Conservation (phyloP, 2,329 filamentous ascomycete species). For the Dactylellina haptotyla region DNA sequence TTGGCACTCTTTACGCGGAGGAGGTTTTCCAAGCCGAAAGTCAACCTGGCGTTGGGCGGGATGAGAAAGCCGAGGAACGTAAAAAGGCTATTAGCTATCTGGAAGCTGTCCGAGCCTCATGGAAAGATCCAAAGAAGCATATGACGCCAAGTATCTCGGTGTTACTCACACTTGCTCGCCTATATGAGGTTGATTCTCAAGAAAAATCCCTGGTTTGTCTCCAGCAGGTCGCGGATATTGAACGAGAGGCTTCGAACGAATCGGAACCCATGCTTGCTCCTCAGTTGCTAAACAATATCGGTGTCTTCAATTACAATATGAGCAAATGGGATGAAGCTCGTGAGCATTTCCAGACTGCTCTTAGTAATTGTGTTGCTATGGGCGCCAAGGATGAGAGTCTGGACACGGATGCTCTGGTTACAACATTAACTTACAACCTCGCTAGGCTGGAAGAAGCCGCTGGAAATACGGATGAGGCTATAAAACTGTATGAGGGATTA, state of each 20-base stretch:
- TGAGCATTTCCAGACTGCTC: slow-evolving; percentile 88
- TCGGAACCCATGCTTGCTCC: slow-evolving; percentile 78
- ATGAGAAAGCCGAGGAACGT: slow-evolving; percentile 84
- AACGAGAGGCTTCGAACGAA: slow-evolving; percentile 76
- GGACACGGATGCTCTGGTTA: slow-evolving; percentile 90
- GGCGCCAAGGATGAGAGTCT: slow-evolving; percentile 77
- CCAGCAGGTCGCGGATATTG: slow-evolving; percentile 89
- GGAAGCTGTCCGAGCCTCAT: slow-evolving; percentile 83
- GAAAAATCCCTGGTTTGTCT: slow-evolving; percentile 93
- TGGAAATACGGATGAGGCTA: slow-evolving; percentile 81
- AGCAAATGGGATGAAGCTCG: slow-evolving; percentile 83
- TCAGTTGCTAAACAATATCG: slow-evolving; percentile 95
- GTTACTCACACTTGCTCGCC: slow-evolving; percentile 85
- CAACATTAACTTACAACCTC: slow-evolving; percentile 96
- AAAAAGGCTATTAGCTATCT: slow-evolving; percentile 87
- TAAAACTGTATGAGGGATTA: slow-evolving; percentile 86
- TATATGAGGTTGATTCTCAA: slow-evolving; percentile 86
- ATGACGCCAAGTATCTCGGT: slow-evolving; percentile 84
- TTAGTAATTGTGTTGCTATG: slow-evolving; percentile 83
- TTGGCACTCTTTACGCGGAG: slow-evolving; percentile 92
- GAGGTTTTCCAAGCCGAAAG: slow-evolving; percentile 83
- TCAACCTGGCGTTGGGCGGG: slow-evolving; percentile 69
- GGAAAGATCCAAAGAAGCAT: slow-evolving; percentile 93
- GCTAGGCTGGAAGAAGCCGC: slow-evolving; percentile 91
- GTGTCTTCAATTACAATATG: slow-evolving; percentile 90